phyloP scores from a whole-genome alignment of 768 basidiomycete species.

The Favolaschia claudopus region DNA sequence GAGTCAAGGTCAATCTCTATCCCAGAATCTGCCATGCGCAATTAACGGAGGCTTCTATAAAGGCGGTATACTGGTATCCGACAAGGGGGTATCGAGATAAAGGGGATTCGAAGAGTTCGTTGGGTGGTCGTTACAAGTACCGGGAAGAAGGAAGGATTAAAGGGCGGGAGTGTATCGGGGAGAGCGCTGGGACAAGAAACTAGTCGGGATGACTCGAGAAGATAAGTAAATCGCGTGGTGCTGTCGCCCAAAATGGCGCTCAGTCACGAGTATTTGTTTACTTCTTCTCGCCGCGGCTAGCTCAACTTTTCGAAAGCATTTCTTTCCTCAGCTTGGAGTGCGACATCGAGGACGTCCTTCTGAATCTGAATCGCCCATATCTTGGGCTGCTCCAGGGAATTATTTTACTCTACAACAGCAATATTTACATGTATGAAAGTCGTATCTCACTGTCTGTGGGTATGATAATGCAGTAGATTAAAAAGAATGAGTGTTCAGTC shows the following conservation, averaged over 20 bases:
- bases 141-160: conserved; percentile 10
- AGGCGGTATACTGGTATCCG: conserved; percentile 2
- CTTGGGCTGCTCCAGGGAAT: too few species aligned
- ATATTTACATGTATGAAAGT: too few species aligned
- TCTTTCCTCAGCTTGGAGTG: too few species aligned
- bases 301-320: too few species aligned
- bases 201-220: conserved; percentile 1
- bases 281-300: too few species aligned
- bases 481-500: too few species aligned
- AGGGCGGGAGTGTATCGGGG: conserved; percentile 22
- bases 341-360: too few species aligned
- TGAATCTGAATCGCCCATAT: too few species aligned
- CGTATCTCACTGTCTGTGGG: too few species aligned
- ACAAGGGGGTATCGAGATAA: conserved; percentile 1
- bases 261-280: too few species aligned
- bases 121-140: conserved; percentile 19
- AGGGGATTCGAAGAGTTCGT: conserved; percentile 8
- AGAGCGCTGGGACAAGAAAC: conserved; percentile 13
- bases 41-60: conserved; percentile 13
- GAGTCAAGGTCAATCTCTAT: conserved; percentile 99
- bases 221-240: not conserved
- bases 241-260: conserved; percentile 5
- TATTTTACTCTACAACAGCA: too few species aligned
- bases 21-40: conserved; percentile 75
- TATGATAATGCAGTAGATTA: too few species aligned